Percentiles rank a stretch among this genome's conserved stretches.
Conservation (phyloP, 2,329 filamentous ascomycete species). For the Sporothrix schenckii region DNA sequence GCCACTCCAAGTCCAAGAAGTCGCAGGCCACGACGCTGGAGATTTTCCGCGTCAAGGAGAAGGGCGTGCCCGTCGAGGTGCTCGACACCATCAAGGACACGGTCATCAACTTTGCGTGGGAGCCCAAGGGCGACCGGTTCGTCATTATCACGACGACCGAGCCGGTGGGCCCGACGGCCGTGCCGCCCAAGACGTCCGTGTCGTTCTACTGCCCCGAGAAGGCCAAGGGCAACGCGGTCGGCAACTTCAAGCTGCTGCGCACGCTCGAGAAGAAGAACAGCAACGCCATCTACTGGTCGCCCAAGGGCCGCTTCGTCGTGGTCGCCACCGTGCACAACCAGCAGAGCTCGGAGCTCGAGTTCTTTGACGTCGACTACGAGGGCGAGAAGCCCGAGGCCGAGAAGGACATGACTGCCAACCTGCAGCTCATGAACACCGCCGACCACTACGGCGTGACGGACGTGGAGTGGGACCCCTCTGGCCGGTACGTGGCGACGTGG, state of each 20-base stretch:
- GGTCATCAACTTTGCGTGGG: constrained; percentile 99
- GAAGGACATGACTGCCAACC: constrained; percentile 91
- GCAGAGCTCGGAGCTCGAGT: constrained; percentile 93
- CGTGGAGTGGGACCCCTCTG: constrained; percentile 96
- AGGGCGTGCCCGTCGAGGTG: constrained; percentile 97
- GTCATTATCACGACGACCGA: constrained; percentile 95
- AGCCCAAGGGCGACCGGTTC: constrained; percentile 96
- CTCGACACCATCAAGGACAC: constrained; percentile 98
- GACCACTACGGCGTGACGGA: constrained; percentile 99
- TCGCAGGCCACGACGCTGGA: constrained; percentile 95
- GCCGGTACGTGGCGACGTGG: constrained; percentile 90
- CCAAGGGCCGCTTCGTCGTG: constrained; percentile 90
- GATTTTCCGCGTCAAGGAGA: constrained; percentile 96
- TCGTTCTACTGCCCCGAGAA: constrained; percentile 98
- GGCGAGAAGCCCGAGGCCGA: constrained; percentile 92
- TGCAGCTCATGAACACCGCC: constrained; percentile 89
- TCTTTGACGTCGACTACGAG: constrained; percentile 97
- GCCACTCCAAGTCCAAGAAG: constrained; percentile 99
- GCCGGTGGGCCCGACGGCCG: constrained; percentile 73
- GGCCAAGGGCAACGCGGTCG: constrained; percentile 74
- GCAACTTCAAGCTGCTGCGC: constrained; percentile 95
- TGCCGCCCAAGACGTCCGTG: constrained; percentile 90
- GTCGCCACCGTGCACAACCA: constrained; percentile 90
- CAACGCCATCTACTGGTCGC: constrained; percentile 99
- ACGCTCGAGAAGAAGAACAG: constrained; percentile 99